A percentile compares a stretch with the other conserved stretches of the same genome.
These are phyloP conservation scores for Monosporascus sp. DNA, from an alignment of 2,329 filamentous ascomycete species.

Conservation along the genomic window DNA sequence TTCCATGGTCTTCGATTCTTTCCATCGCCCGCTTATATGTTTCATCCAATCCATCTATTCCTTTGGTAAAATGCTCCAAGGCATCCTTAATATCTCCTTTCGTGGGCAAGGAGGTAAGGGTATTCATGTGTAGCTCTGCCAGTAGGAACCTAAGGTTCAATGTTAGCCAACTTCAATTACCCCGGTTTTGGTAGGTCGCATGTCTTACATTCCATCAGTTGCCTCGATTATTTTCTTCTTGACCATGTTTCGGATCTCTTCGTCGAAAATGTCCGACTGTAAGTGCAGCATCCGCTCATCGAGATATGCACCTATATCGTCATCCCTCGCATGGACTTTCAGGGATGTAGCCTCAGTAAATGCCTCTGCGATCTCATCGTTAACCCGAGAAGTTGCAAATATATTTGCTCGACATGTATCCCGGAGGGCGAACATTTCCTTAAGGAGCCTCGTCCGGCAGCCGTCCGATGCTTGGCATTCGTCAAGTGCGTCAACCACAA, in stretches of 20 bases:
- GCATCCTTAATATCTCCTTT: constrained; percentile 24
- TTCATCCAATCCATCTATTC: constrained; percentile 24
- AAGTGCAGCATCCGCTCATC: constrained; percentile 13
- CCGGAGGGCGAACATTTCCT: constrained; percentile 7
- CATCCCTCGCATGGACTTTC: constrained; percentile 26
- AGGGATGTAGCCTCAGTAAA: constrained; percentile 6
- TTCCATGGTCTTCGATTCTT: constrained; percentile 33
- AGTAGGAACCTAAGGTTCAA: constrained; percentile 28
- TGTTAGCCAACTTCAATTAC: constrained; percentile 3
- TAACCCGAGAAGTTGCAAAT: constrained; percentile 12
- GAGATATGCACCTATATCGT: constrained; percentile 26
- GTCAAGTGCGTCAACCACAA: constrained; percentile 15
- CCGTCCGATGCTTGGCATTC: constrained; percentile 7
- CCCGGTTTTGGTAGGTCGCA: neutral
- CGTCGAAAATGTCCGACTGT: constrained; percentile 7
- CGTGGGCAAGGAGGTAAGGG: constrained; percentile 23
- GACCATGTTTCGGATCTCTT: constrained; percentile 15
- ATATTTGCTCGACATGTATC: constrained; percentile 4
- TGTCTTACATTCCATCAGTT: constrained; percentile 26
- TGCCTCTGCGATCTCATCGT: constrained; percentile 8
- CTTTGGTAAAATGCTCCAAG: constrained; percentile 24
- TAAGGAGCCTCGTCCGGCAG: constrained; percentile 5
- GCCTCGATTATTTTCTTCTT: constrained; percentile 11
- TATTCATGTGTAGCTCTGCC: constrained; percentile 29
- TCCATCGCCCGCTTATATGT: constrained; percentile 37